Percentiles rank a stretch among this genome's conserved stretches.
Conservation (phyloP, 768 basidiomycete genomes). For the Rossbeevera mucosa region DNA sequence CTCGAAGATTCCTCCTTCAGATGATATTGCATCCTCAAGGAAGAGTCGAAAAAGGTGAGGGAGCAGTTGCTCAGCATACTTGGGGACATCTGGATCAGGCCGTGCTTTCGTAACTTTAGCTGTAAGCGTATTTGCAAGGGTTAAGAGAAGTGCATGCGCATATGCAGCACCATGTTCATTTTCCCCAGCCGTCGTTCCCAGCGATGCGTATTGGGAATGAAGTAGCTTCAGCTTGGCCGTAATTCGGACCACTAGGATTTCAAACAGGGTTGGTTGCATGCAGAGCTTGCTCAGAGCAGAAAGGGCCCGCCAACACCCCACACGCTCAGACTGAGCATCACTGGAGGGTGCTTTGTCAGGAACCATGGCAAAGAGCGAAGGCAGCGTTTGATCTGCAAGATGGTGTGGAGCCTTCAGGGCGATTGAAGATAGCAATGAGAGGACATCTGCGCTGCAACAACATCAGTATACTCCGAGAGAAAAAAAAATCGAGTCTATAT, state of each 20-base stretch:
- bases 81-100: constrained; percentile 68
- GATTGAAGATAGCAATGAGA: constrained; percentile 62
- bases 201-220: constrained; percentile 35
- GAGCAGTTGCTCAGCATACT: constrained; percentile 75
- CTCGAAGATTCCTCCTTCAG: constrained; percentile 23
- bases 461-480: not conserved
- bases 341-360: constrained; percentile 61
- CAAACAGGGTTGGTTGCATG: constrained; percentile 72
- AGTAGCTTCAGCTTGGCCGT: constrained; percentile 71
- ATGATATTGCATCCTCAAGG: constrained; percentile 36
- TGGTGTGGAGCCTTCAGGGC: constrained; percentile 56
- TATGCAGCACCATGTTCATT: constrained; percentile 73
- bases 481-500: not conserved
- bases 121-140: constrained; percentile 58
- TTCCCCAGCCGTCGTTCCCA: constrained; percentile 30
- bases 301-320: constrained; percentile 63
- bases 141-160: constrained; percentile 73
- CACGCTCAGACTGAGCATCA: constrained; percentile 51
- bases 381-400: constrained; percentile 72
- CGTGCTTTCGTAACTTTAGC: constrained; percentile 41
- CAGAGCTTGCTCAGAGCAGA: constrained; percentile 69
- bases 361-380: constrained; percentile 69
- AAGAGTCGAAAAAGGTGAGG: constrained; percentile 67
- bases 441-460: constrained; percentile 46
- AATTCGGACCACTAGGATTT: constrained; percentile 73